Base-by-base conservation (phyloP, 176 grass and related monocot genomes). In the Zizania latifolia region DNA sequence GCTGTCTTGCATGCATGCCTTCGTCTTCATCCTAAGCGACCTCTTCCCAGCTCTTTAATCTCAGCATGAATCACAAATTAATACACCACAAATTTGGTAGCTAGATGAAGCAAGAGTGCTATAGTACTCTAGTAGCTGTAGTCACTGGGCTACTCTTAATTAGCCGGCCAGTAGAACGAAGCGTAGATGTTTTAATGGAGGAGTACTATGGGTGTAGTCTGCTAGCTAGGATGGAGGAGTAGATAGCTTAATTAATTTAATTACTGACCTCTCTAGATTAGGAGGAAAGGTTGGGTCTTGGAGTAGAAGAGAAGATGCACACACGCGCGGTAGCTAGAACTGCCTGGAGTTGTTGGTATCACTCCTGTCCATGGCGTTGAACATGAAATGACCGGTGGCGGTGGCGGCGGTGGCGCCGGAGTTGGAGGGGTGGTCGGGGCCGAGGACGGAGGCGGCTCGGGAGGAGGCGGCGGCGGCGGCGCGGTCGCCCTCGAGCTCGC, bases 361-460 rank as follows among this genome's bases (percentile, higher is more conserved):
- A 32, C 61, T 67, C 43, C 84, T 81, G 56, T 90, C 90, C 54
- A 87, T 65, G 76, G 83, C 76, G 58, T 77, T 83, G 80, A 90
- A 93, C 90, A 93, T 90, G 83, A 93, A 90, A 93, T 93, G 84
- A 87, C 76, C 86, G 41, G 41, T 33, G 30, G 64, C 74, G 50
- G 15, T 2, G 35, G 24, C 50, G 65, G 73, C 54, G n/a, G 19
- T 53, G 26, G 83, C 17, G 13, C 13, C 68, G 2, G 80, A 62
- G 58, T 9, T 1, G 29, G 73, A 60, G 10, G 51, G 24, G 74
- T 62, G 55, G 55, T 76, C 46, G 57, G 34, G 53, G 34, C 2
- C 62, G 40, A n/a, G 1, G 37, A 3, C 2, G 38, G 33, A n/a
- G n/a, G 50, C 80, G 5, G 71, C 71, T 28, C 83, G 83, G 0